Base-by-base conservation (phyloP, 495 filamentous ascomycete genomes). In the Arthonia radiata region DNA sequence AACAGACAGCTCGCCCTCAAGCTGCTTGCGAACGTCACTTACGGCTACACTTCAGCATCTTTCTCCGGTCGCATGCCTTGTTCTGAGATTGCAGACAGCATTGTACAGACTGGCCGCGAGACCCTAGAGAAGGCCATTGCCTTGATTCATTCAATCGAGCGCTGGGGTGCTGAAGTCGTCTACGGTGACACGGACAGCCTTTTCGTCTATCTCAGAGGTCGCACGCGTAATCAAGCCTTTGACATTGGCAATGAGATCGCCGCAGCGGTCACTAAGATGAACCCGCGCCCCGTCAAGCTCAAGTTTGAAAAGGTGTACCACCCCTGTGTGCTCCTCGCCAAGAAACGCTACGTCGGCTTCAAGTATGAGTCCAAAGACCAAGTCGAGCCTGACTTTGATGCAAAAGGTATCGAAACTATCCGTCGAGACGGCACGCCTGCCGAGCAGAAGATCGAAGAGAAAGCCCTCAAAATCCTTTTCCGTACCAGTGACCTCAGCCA, bases 291-390 rank as follows among this genome's bases (percentile, higher is more conserved):
- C 0, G 54, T 97, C 29, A 94, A 92, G 48, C 68, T 97, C 32
- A 92, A 93, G 43, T 93, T 97, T 40, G 89, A 97, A 48, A 97
- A 97, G 39, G 86, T 97, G 8, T 97, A 97, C 46, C 70, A 80
- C 28, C 89, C 86, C 0, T 93, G 82, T 39, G 67, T 93, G 1
- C 61, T 97, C 3, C 62, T 97, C 0, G 79, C 89, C 14, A 97
- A 94, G 53, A 97, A 97, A 47, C 75, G 86, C 19, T 97, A 97
- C 40, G 89, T 93, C 18, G 86, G 86, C 13, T 93, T 90, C 56
- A 93, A 90, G 43, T 97, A 89, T 49, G 86, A 97, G 42, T 63
- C 59, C 33, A 64, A 61, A 15, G 49, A 60, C 11, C 83, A 97
- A 42, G 54, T 45, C 12, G 67, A 75, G 34, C 89, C 86, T 13